Evolutionary conservation across 1,284 basidiomycete species (phyloP).

Genomic region (Ustilago sp.): DNA sequence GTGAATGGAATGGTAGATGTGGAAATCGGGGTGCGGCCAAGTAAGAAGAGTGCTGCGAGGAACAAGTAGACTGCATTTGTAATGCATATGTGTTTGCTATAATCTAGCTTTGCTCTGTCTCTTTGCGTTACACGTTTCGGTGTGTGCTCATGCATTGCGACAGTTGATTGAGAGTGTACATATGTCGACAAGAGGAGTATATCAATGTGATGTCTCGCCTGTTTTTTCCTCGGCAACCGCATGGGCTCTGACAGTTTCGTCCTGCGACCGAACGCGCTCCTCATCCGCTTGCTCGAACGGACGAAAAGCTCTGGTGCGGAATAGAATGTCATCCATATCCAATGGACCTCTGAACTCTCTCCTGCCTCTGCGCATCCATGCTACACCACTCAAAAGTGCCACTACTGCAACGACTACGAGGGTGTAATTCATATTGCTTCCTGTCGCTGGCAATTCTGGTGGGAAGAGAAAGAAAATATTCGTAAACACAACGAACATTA

Average conservation of each 20-base stretch:
- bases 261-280: not conserved
- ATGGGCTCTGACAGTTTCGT: no score
- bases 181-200: no score
- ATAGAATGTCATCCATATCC: constrained; percentile 47
- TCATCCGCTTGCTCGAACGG: constrained; percentile 16
- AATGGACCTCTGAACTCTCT: constrained; percentile 54
- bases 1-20: constrained; percentile 16
- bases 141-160: no score
- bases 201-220: no score
- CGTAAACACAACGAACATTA: constrained; percentile 71
- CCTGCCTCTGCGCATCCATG: constrained; percentile 49
- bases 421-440: constrained; percentile 71
- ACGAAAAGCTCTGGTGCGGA: constrained; percentile 34
- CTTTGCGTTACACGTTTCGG: no score
- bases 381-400: constrained; percentile 30
- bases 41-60: constrained; percentile 27
- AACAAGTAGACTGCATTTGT: constrained; percentile 25
- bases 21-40: constrained; percentile 23
- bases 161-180: no score
- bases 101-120: constrained; percentile 7
- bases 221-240: no score
- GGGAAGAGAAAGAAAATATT: constrained; percentile 73
- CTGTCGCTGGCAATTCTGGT: constrained; percentile 70
- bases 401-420: constrained; percentile 65
- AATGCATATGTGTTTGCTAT: not conserved